Base-by-base conservation (phyloP, 1,284 basidiomycete species). In the Ustilago sp. region DNA sequence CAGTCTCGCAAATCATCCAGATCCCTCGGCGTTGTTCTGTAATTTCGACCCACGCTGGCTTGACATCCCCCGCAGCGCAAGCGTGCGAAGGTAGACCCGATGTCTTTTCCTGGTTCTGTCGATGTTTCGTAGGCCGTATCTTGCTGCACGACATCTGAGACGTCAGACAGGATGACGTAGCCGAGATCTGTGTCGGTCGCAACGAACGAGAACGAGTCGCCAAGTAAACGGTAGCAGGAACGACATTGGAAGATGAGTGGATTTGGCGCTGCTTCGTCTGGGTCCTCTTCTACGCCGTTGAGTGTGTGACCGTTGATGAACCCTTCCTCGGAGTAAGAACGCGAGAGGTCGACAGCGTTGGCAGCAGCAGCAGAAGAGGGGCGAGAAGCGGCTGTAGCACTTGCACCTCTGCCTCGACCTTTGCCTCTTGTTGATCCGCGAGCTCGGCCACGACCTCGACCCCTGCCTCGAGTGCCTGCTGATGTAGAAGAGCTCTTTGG, bases 191-290 rank as follows among this genome's bases (percentile, higher is more conserved):
- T 47, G 43, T 82, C 74, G 2, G 79, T 78, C 2, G 68, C 66
- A 12, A 80, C 59, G 47, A 76, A 82, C 6, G 67, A 50, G 12
- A 68, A 50, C 19, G 80, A 77, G 51, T 82, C 80, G 35, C 69
- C 79, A 2, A 82, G 50, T 8, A 80, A 56, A 0, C 74, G 63
- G 28, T 67, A 74, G 54, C 80, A 82, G 2, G 31, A 8, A 0
- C 63, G 54, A 35, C 80, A 82, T 48, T 82, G 80, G 19, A 82
- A 80, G 19, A 70, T 75, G 28, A 80, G 65, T 2, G 74, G 73
- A 54, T 59, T 71, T 54, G 60, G 60, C 2, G 62, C 61, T 28
- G n/a, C 31, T 7, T 51, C 43, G 4, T 52, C 59, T 34, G 15
- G 15, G n/a, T 47, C 55, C 35, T 39, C 55, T 34, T 41, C 36